Conservation (phyloP, 2,329 filamentous ascomycete genomes). For the Colletotrichum viniferum region DNA sequence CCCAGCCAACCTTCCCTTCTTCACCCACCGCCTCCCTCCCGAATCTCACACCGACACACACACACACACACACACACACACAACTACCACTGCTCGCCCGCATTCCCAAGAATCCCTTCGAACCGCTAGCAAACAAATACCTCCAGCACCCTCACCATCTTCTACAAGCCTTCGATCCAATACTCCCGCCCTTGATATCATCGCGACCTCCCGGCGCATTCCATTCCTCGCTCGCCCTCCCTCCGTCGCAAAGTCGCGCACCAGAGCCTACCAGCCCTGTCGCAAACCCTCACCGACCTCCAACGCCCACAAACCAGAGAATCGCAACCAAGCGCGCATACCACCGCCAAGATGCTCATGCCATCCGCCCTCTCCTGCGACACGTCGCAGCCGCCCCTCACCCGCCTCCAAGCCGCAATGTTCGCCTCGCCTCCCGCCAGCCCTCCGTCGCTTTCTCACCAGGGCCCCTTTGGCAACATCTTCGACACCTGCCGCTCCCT, state of each 20-base stretch:
- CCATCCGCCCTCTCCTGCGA: slow-evolving; percentile 65
- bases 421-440: slow-evolving; percentile 65
- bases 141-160: neutral
- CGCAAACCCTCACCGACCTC: slow-evolving; percentile 7
- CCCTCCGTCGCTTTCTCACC: slow-evolving; percentile 51
- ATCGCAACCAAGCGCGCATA: neutral
- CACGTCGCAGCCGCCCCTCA: slow-evolving; percentile 49
- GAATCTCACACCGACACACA: slow-evolving; percentile 8
- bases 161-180: neutral
- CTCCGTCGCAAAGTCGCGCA: slow-evolving; percentile 19
- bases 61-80: neutral
- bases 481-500: slow-evolving; percentile 65
- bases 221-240: neutral
- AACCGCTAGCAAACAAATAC: neutral
- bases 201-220: slow-evolving; percentile 9
- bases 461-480: slow-evolving; percentile 57
- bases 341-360: slow-evolving; percentile 54
- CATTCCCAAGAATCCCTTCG: slow-evolving; percentile 2
- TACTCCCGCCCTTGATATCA: slow-evolving; percentile 11
- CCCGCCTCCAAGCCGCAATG: slow-evolving; percentile 51
- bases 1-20: slow-evolving; percentile 22
- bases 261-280: neutral
- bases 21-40: slow-evolving; percentile 8
- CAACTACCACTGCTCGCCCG: neutral
- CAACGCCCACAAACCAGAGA: neutral